A percentile compares a stretch with the other conserved stretches of the same genome.
Evolutionary conservation across 2,329 filamentous ascomycete genomes (phyloP).

Genomic region (Trichoderma gracile): DNA sequence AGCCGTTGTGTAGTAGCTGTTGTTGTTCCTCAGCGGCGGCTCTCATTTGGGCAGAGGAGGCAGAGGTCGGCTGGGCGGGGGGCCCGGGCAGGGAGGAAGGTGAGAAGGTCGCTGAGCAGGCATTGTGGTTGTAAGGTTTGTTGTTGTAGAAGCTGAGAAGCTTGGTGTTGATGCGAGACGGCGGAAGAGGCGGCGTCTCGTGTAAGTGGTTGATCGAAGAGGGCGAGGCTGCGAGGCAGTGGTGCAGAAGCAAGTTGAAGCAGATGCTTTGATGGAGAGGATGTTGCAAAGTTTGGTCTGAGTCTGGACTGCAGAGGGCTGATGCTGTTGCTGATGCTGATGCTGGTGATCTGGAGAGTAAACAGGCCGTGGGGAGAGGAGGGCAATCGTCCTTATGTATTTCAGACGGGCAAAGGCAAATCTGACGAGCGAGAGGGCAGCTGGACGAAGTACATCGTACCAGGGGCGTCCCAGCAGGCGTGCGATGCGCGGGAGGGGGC

Average conservation of each 20-base stretch:
- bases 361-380: constrained; percentile 22
- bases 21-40: constrained; percentile 32
- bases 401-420: constrained; percentile 35
- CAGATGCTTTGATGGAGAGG: background rate
- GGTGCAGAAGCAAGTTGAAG: constrained; percentile 11
- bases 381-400: constrained; percentile 36
- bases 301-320: too few species aligned
- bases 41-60: constrained; percentile 64
- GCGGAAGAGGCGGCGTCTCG: constrained; percentile 16
- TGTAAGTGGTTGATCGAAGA: constrained; percentile 21
- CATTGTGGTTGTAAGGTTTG: constrained; percentile 43
- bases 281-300: background rate
- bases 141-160: constrained; percentile 20
- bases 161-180: constrained; percentile 24
- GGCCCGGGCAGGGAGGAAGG: constrained; percentile 67
- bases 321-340: background rate
- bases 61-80: constrained; percentile 64
- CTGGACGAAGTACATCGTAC: background rate
- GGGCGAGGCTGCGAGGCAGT: background rate
- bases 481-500: background rate
- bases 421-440: constrained; percentile 34
- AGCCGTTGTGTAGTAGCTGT: constrained; percentile 32
- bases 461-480: constrained; percentile 4
- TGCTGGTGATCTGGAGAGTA: constrained; percentile 22
- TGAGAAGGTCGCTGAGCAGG: constrained; percentile 64